Percentiles rank a stretch among this genome's conserved stretches.
Conservation (phyloP, 257 asterid genomes). For the Lavandula angustifolia region DNA sequence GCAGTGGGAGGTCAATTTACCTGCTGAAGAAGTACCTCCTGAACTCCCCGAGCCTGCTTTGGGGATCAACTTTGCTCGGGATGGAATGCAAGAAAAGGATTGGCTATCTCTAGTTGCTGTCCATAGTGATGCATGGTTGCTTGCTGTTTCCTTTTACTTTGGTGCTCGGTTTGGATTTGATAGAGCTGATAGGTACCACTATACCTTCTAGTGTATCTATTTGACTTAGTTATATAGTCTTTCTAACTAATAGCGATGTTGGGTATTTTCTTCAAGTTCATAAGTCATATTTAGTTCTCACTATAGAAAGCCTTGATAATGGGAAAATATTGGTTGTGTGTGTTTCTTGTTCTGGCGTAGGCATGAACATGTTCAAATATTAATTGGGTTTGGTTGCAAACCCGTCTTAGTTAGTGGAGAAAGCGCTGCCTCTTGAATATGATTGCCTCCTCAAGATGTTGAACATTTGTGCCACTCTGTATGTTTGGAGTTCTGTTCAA, state of each 20-base stretch:
- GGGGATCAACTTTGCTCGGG: slow-evolving; percentile 70
- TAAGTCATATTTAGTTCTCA: too few relatives aligned
- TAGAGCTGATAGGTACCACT: slow-evolving; percentile 51
- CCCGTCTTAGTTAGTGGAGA: not conserved
- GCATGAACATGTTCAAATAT: slow-evolving; percentile 1
- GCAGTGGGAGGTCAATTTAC: slow-evolving; percentile 67
- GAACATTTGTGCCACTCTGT: not conserved
- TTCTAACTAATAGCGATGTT: too few relatives aligned
- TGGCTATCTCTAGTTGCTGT: slow-evolving; percentile 67
- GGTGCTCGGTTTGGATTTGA: slow-evolving; percentile 66
- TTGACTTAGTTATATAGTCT: too few relatives aligned
- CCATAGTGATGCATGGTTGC: slow-evolving; percentile 71
- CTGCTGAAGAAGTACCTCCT: slow-evolving; percentile 69
- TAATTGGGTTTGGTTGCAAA: not conserved
- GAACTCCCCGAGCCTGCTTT: slow-evolving; percentile 73
- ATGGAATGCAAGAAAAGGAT: slow-evolving; percentile 64
- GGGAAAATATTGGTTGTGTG: too few relatives aligned
- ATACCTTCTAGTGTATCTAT: not conserved
- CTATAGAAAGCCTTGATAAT: too few relatives aligned
- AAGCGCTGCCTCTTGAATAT: slow-evolving; percentile 17
- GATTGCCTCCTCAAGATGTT: slow-evolving; percentile 5
- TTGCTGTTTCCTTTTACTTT: slow-evolving; percentile 54
- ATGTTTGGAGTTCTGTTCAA: slow-evolving; percentile 11
- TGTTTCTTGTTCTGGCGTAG: not conserved
- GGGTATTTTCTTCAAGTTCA: too few relatives aligned